Percentiles rank a stretch among this genome's conserved stretches.
Evolutionary conservation across 371 early-diverging fungal genomes (phyloP).

Genomic region (Apophysomyces elegans): DNA sequence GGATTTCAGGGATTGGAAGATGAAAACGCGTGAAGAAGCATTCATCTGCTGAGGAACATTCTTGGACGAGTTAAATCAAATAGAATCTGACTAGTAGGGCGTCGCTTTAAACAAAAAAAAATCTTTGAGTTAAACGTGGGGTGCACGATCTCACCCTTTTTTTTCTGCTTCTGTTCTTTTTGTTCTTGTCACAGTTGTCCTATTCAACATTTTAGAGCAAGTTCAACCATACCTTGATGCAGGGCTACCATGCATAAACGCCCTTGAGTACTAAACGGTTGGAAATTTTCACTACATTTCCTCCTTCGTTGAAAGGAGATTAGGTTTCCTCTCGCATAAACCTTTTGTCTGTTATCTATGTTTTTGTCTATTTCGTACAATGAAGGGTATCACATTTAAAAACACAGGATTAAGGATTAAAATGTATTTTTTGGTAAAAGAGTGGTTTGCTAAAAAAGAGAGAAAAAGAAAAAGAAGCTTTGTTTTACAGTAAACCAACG

Average conservation of each 20-base stretch:
- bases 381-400: background rate
- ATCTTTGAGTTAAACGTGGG: no score
- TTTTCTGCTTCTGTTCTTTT: background rate
- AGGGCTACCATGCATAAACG: background rate
- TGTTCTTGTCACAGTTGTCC: background rate
- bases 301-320: background rate
- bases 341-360: background rate
- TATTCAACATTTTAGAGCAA: no score
- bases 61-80: no score
- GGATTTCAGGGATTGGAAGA: no score
- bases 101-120: no score
- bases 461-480: background rate
- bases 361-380: constrained; percentile 5
- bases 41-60: no score
- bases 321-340: no score
- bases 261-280: background rate
- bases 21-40: no score
- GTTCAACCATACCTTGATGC: background rate
- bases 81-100: no score
- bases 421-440: constrained; percentile 4
- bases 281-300: background rate
- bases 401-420: constrained; percentile 8
- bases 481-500: constrained; percentile 56
- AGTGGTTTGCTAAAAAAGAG: background rate
- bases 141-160: background rate